Conservation (phyloP, 495 filamentous ascomycete species). For the Aspergillus sclerotioniger region DNA sequence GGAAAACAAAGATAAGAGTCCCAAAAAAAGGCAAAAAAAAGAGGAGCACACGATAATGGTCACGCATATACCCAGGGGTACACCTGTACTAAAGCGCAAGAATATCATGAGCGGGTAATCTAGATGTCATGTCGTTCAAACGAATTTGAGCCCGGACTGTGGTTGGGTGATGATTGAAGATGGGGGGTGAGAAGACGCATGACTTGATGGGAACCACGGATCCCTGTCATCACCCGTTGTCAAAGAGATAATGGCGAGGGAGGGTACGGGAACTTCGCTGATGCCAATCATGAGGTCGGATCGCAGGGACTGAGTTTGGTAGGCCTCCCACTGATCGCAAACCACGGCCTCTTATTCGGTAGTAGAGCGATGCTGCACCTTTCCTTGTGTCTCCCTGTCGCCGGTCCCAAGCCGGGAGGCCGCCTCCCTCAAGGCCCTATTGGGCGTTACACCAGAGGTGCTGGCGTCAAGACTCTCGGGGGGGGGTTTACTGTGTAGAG, state of each 20-base stretch:
- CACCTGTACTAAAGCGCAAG: neutral
- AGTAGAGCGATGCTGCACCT: constrained; percentile 3
- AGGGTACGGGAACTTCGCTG: constrained; percentile 3
- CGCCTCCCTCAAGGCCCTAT: constrained; percentile 13
- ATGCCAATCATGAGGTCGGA: constrained; percentile 9
- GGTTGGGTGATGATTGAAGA: neutral
- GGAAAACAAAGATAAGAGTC: neutral
- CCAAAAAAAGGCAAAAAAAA: neutral
- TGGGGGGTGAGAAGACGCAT: constrained; percentile 19
- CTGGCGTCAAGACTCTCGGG: constrained; percentile 20
- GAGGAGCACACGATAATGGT: too few relatives aligned
- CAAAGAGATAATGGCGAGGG: neutral
- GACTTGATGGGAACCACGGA: constrained; percentile 23
- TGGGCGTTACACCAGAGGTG: constrained; percentile 14
- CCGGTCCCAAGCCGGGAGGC: constrained; percentile 16
- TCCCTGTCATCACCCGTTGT: constrained; percentile 10
- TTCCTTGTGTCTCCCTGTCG: constrained; percentile 11
- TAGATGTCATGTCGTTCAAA: neutral
- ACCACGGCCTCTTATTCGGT: constrained; percentile 5
- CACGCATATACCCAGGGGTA: too few relatives aligned
- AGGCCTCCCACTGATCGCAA: constrained; percentile 1
- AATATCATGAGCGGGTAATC: neutral
- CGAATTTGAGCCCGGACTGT: neutral
- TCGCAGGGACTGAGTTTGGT: constrained; percentile 7
- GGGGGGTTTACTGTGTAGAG: neutral